Evolutionary conservation across 164 flowering plant genomes (phyloP), one percentile per base, ranked within the genome.

Genomic region (Nelumbo lutea): DNA sequence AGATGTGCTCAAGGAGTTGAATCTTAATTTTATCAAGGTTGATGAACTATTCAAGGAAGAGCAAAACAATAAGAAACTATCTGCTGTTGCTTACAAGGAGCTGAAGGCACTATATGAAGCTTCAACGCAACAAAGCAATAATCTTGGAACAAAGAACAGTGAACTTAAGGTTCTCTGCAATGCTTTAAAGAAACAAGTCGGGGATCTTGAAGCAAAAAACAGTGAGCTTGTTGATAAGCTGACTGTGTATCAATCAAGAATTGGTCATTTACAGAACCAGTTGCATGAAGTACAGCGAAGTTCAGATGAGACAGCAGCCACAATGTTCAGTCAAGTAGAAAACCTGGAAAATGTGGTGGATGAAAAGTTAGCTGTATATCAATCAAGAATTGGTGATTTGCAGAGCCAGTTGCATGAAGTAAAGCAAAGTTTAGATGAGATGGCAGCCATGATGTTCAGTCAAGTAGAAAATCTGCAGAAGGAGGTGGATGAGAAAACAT

Each of bases 111-210:
- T 82, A 1, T 78, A 61, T 81, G 96, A 85, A 80, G 75, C 76
- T 53, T 57, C 83, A 42, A 86, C 82, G 75, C 83, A 79, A 64
- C 79, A 82, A 70, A 63, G 65, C 4, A 41, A 40, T 59, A 39
- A 64, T 53, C 63, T 76, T 79, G 79, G 75, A 50, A 73, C 64
- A 13, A 78, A 67, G 76, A 76, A 72, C 40, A 61, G 61, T 56
- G 84, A 90, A 74, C 85, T 87, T 52, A 77, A 80, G 68, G 78
- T 82, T 78, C 77, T 80, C 2, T 78, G 59, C 80, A 94, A 85
- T 80, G 74, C 75, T 53, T 57, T 83, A 42, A 86, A 83, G 75
- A 83, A 79, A 65, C 80, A 82, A 72, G 59, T 65, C 4, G 15
- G 40, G 58, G 27, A 64, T 50, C 62, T 75, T 79, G 76, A 76